phyloP scores from a whole-genome alignment of 305 asterid species.

The Salvia sclarea region DNA sequence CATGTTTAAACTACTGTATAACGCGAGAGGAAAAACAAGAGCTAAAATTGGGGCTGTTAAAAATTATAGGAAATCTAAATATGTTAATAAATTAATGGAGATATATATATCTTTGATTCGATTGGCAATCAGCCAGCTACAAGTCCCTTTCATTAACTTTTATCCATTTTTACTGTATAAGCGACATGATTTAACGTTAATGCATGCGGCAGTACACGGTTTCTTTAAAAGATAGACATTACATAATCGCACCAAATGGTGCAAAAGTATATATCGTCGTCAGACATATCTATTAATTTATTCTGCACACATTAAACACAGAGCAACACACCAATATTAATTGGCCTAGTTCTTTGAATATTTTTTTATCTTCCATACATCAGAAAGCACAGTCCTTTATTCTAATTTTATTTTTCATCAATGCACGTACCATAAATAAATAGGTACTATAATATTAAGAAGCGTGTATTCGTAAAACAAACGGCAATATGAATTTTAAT shows the following conservation, averaged over 20 bases:
- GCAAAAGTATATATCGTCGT: constrained; percentile 10
- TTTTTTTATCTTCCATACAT: background rate
- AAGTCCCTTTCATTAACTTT: constrained; percentile 45
- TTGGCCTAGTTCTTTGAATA: background rate
- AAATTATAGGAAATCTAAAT: background rate
- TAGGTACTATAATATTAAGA: too few relatives aligned
- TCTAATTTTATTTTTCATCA: background rate
- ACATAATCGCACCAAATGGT: constrained; percentile 12
- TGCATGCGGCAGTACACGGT: constrained; percentile 27
- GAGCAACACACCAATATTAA: background rate
- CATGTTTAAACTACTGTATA: background rate
- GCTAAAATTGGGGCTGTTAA: background rate
- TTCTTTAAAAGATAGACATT: constrained; percentile 11
- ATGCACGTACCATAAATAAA: background rate
- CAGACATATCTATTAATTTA: constrained; percentile 10
- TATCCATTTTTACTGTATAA: constrained; percentile 25
- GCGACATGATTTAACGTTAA: constrained; percentile 48
- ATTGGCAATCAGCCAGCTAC: background rate
- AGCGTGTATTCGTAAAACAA: background rate
- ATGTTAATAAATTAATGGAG: background rate
- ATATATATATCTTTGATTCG: background rate
- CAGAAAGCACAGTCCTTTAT: background rate
- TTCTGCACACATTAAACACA: constrained; percentile 1
- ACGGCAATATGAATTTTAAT: background rate
- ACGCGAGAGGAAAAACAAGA: too few relatives aligned